Conservation (phyloP, 805 yeast genomes). For the Zygosaccharomyces kombuchaensis region DNA sequence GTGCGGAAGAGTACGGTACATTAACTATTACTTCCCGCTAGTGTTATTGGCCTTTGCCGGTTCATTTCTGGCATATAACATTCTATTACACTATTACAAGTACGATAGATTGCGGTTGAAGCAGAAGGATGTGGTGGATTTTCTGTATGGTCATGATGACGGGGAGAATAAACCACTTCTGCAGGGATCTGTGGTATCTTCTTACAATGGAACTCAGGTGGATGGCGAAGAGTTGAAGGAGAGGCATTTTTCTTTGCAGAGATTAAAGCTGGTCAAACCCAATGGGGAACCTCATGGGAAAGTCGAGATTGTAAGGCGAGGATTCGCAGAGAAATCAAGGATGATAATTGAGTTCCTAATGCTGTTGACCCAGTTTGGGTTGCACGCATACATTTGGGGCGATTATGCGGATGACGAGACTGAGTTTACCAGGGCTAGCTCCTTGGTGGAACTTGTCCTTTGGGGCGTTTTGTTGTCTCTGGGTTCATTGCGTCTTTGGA, state of each 20-base stretch:
- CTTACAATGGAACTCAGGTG: slow-evolving; percentile 2
- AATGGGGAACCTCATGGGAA: slow-evolving; percentile 63
- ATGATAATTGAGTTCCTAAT: slow-evolving; percentile 46
- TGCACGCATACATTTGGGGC: slow-evolving; percentile 33
- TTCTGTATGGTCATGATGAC: slow-evolving; percentile 14
- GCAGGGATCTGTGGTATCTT: slow-evolving; percentile 5
- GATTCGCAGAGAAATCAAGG: slow-evolving; percentile 48
- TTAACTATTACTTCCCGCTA: slow-evolving; percentile 36
- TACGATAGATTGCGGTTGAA: slow-evolving; percentile 17
- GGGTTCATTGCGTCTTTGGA: slow-evolving; percentile 33
- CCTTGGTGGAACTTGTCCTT: slow-evolving; percentile 19
- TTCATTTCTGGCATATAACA: slow-evolving; percentile 16
- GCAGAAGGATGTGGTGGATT: slow-evolving; percentile 19
- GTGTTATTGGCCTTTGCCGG: slow-evolving; percentile 9
- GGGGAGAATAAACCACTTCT: slow-evolving; percentile 25
- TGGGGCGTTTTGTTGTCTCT: slow-evolving; percentile 34
- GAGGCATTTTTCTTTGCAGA: slow-evolving; percentile 62
- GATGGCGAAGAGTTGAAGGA: slow-evolving; percentile 37
- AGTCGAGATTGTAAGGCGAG: slow-evolving; percentile 45
- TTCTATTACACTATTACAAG: slow-evolving; percentile 19
- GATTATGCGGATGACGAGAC: slow-evolving; percentile 17
- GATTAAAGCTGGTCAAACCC: slow-evolving; percentile 47
- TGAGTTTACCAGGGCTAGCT: slow-evolving; percentile 19
- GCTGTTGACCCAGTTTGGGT: slow-evolving; percentile 40
- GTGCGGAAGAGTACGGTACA: slow-evolving; percentile 43